These are phyloP conservation scores for Friedmanniomyces simplex DNA, from an alignment of 495 filamentous ascomycete species.

Conservation along the genomic window DNA sequence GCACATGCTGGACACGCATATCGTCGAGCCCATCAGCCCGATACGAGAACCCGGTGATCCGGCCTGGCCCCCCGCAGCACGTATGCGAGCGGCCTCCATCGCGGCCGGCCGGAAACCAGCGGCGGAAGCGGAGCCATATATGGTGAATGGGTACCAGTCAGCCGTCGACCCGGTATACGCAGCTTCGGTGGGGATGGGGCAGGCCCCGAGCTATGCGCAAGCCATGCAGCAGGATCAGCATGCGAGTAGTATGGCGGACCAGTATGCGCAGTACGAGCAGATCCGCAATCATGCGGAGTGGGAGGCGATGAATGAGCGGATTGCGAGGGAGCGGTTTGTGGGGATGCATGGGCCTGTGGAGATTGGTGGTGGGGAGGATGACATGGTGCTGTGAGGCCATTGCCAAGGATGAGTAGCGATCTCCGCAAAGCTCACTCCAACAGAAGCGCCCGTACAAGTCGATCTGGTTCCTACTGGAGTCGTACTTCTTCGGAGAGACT, in stretches of 20 bases:
- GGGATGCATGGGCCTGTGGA: neutral
- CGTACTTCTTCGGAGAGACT: too few relatives aligned
- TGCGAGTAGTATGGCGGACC: constrained; percentile 1
- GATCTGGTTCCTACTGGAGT: too few relatives aligned
- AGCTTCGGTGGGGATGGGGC: constrained; percentile 14
- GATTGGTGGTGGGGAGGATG: constrained; percentile 1
- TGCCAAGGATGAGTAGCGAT: too few relatives aligned
- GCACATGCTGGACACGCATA: constrained; percentile 13
- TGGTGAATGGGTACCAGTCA: constrained; percentile 3
- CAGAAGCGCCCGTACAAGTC: too few relatives aligned
- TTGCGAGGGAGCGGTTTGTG: constrained; percentile 4
- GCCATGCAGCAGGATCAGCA: constrained; percentile 2
- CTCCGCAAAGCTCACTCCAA: too few relatives aligned
- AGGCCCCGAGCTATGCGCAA: constrained; percentile 14
- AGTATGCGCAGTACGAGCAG: constrained; percentile 20
- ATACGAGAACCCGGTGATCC: constrained; percentile 11
- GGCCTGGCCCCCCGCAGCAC: constrained; percentile 17
- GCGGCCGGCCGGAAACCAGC: neutral
- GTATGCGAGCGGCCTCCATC: constrained; percentile 16
- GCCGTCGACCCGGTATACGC: constrained; percentile 15
- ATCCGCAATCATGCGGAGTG: constrained; percentile 20
- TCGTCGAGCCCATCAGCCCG: constrained; percentile 10
- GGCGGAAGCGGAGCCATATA: constrained; percentile 13
- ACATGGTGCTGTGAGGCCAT: constrained; percentile 15
- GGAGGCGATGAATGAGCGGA: constrained; percentile 17